Percentiles rank a stretch among this genome's conserved stretches.
Evolutionary conservation across 2,329 filamentous ascomycete species (phyloP).

Genomic region (Alternaria sp.): DNA sequence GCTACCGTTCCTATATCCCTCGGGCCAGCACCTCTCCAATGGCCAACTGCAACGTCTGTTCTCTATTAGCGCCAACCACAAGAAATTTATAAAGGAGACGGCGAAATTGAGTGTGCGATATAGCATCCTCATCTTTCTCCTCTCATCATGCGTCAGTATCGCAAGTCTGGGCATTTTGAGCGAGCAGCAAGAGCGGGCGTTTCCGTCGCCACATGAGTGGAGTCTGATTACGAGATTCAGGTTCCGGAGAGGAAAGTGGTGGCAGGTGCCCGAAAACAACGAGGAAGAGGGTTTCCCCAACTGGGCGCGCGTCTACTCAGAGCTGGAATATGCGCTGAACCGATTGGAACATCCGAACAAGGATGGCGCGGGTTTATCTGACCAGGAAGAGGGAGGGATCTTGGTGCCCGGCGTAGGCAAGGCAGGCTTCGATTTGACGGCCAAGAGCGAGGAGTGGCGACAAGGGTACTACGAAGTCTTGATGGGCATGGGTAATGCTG

Average conservation of each 20-base stretch:
- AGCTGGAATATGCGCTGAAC: slow-evolving; percentile 65
- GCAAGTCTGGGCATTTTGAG: slow-evolving; percentile 72
- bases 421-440: slow-evolving; percentile 71
- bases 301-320: slow-evolving; percentile 71
- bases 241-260: slow-evolving; percentile 63
- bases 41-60: slow-evolving; percentile 69
- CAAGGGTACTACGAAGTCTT: slow-evolving; percentile 84
- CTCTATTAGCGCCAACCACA: slow-evolving; percentile 72
- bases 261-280: slow-evolving; percentile 59
- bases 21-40: slow-evolving; percentile 49
- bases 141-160: slow-evolving; percentile 64
- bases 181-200: slow-evolving; percentile 75
- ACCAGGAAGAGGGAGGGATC: slow-evolving; percentile 61
- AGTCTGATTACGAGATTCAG: slow-evolving; percentile 70
- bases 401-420: slow-evolving; percentile 42
- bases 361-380: slow-evolving; percentile 71
- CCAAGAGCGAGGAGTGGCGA: slow-evolving; percentile 82
- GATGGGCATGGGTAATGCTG: slow-evolving; percentile 75
- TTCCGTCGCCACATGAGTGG: slow-evolving; percentile 87
- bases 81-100: slow-evolving; percentile 72
- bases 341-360: slow-evolving; percentile 71
- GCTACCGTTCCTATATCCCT: slow-evolving; percentile 68
- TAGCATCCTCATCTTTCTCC: slow-evolving; percentile 69
- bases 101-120: slow-evolving; percentile 73
- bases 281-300: slow-evolving; percentile 68